Conservation (phyloP, 2,329 filamentous ascomycete species). For the Coniochaeta prunicola region DNA sequence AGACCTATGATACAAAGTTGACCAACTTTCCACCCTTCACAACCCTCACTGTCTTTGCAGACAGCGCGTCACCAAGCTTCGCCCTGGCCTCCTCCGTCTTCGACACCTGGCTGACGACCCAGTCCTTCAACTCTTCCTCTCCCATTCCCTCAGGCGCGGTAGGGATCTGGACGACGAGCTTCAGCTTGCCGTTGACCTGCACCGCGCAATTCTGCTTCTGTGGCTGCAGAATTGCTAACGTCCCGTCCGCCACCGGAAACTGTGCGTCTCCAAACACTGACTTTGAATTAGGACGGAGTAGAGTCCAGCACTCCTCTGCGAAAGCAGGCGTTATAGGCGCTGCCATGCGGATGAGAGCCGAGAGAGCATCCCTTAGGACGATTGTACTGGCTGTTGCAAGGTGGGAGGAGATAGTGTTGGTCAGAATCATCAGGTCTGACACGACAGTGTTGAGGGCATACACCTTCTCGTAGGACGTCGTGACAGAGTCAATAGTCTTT, state of each 20-base stretch:
- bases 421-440: constrained; percentile 75
- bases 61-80: constrained; percentile 44
- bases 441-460: constrained; percentile 78
- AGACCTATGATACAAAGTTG: constrained; percentile 58
- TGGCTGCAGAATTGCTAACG: constrained; percentile 38
- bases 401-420: constrained; percentile 55
- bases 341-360: constrained; percentile 60
- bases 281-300: constrained; percentile 33
- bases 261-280: constrained; percentile 37
- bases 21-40: constrained; percentile 61
- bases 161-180: constrained; percentile 59
- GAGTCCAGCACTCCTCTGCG: constrained; percentile 72
- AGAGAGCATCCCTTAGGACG: constrained; percentile 42
- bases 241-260: constrained; percentile 54
- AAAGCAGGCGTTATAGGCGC: constrained; percentile 76
- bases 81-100: constrained; percentile 51
- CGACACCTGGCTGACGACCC: constrained; percentile 55
- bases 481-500: constrained; percentile 58
- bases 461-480: constrained; percentile 59
- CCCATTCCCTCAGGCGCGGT: constrained; percentile 34
- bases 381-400: constrained; percentile 26
- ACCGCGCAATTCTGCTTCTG: constrained; percentile 54
- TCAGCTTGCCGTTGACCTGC: constrained; percentile 73
- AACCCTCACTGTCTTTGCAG: constrained; percentile 58
- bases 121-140: constrained; percentile 43